phyloP scores from a whole-genome alignment of 2,329 filamentous ascomycete genomes.

The Xylogone sp. region DNA sequence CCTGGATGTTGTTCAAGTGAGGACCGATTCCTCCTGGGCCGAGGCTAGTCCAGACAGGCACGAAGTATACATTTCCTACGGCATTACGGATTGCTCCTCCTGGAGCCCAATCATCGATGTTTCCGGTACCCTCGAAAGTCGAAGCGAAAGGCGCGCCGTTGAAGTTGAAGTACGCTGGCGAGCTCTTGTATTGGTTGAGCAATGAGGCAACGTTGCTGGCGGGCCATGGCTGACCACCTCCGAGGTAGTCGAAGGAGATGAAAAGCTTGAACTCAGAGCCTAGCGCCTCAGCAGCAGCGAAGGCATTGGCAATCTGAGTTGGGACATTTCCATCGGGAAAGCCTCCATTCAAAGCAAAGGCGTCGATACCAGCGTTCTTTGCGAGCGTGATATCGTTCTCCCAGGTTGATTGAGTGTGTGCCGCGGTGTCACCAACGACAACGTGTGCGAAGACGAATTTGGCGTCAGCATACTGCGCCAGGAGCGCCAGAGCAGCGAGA shows the following conservation, averaged over 20 bases:
- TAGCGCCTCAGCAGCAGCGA: constrained; percentile 26
- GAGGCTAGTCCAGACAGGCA: constrained; percentile 43
- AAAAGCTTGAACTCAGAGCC: constrained; percentile 27
- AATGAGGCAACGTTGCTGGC: constrained; percentile 20
- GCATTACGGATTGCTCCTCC: constrained; percentile 32
- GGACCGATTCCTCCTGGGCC: constrained; percentile 27
- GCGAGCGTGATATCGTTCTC: constrained; percentile 28
- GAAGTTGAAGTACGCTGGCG: constrained; percentile 33
- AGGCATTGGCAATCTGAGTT: constrained; percentile 29
- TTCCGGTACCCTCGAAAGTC: constrained; percentile 45
- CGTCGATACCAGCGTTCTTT: constrained; percentile 32
- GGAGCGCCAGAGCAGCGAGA: background rate
- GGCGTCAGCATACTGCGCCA: background rate
- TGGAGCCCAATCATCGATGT: constrained; percentile 37
- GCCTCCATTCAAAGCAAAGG: constrained; percentile 32
- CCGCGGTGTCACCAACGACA: constrained; percentile 28
- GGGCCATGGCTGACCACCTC: constrained; percentile 21
- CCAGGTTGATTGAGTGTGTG: constrained; percentile 28
- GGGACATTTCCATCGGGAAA: constrained; percentile 28
- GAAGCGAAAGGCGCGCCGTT: constrained; percentile 41
- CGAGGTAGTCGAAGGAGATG: constrained; percentile 32
- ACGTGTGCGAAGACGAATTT: constrained; percentile 28
- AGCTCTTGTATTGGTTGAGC: constrained; percentile 27
- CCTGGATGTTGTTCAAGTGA: constrained; percentile 30
- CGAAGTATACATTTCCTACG: constrained; percentile 33